Conservation (phyloP, 768 basidiomycete species). For the Postia placenta region DNA sequence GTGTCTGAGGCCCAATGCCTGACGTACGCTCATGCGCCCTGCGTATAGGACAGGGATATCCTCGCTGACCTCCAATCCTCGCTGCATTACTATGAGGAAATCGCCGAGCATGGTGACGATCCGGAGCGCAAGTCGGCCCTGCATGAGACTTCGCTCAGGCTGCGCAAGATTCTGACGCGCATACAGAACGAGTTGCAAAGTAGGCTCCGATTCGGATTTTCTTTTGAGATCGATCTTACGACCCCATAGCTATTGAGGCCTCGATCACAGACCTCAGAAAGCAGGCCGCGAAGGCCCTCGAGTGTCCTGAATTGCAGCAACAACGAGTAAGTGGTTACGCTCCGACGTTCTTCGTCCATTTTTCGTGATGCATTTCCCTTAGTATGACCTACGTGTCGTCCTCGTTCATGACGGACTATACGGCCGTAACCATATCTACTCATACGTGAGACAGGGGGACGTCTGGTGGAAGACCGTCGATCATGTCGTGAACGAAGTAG, state of each 20-base stretch:
- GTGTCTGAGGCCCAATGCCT: slow-evolving; percentile 15
- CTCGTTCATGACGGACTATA: slow-evolving; percentile 73
- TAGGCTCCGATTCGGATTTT: slow-evolving; percentile 22
- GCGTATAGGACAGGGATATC: slow-evolving; percentile 51
- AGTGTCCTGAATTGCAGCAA: slow-evolving; percentile 60
- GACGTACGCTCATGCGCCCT: background rate
- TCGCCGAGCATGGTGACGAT: slow-evolving; percentile 46
- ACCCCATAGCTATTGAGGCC: slow-evolving; percentile 44
- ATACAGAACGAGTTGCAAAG: slow-evolving; percentile 53
- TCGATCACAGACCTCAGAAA: slow-evolving; percentile 39
- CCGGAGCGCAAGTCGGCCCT: slow-evolving; percentile 40
- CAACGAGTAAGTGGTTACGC: slow-evolving; percentile 47
- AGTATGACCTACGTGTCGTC: slow-evolving; percentile 82
- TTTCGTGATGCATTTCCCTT: background rate
- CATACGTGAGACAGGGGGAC: slow-evolving; percentile 64
- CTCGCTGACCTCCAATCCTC: slow-evolving; percentile 54
- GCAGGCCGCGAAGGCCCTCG: slow-evolving; percentile 42
- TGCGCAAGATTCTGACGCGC: slow-evolving; percentile 45
- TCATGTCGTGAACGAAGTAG: slow-evolving; percentile 58
- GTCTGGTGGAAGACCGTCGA: slow-evolving; percentile 83
- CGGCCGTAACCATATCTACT: slow-evolving; percentile 73
- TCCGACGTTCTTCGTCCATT: too few species aligned
- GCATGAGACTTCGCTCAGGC: slow-evolving; percentile 37
- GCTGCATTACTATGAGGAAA: slow-evolving; percentile 66
- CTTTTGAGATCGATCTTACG: background rate